Evolutionary conservation across 495 filamentous ascomycete species (phyloP).

Genomic region (Baudoinia panamericana): DNA sequence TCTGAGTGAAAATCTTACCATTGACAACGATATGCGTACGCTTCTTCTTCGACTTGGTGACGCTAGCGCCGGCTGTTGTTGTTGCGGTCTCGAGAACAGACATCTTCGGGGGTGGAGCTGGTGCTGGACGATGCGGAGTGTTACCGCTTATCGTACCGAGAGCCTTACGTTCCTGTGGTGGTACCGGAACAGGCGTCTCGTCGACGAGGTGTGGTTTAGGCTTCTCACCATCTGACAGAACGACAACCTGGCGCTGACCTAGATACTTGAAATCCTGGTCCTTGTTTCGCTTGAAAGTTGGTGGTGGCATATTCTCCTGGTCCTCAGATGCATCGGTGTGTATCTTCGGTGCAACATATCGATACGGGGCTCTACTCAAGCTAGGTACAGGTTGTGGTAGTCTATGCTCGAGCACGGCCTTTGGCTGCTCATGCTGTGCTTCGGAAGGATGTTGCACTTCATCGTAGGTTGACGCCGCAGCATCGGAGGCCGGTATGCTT

Average conservation of each 20-base stretch:
- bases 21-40: constrained; percentile 75
- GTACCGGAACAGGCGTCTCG: constrained; percentile 22
- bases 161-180: constrained; percentile 40
- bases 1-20: constrained; percentile 73
- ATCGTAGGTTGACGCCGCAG: neutral
- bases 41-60: constrained; percentile 57
- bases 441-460: neutral
- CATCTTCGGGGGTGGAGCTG: constrained; percentile 84
- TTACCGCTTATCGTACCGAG: constrained; percentile 64
- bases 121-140: constrained; percentile 44
- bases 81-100: constrained; percentile 85
- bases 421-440: too few relatives aligned
- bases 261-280: constrained; percentile 42
- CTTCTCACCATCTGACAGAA: constrained; percentile 20
- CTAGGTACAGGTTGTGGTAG: constrained; percentile 10
- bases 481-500: constrained; percentile 1
- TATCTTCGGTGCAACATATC: constrained; percentile 18
- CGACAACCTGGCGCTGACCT: constrained; percentile 47
- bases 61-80: constrained; percentile 62
- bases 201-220: constrained; percentile 11
- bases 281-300: constrained; percentile 59
- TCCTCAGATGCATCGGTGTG: constrained; percentile 31
- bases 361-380: constrained; percentile 10
- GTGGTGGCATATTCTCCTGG: constrained; percentile 71
- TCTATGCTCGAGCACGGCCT: constrained; percentile 9